These are phyloP conservation scores for Fusarium algeriense DNA, from an alignment of 2,329 filamentous ascomycete genomes.

Conservation along the genomic window DNA sequence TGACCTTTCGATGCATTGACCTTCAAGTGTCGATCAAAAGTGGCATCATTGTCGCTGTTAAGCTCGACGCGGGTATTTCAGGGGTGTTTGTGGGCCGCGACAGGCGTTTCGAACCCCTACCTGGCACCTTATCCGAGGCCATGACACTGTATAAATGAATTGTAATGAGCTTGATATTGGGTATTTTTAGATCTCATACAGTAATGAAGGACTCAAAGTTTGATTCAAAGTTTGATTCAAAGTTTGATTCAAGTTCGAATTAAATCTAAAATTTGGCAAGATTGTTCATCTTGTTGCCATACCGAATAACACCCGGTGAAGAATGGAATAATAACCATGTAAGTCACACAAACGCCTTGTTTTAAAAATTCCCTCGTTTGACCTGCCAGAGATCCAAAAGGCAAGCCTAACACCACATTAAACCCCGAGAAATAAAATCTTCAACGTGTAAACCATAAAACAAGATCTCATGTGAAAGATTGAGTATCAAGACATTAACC, in stretches of 20 bases:
- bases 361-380: slow-evolving; percentile 6
- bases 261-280: slow-evolving; percentile 20
- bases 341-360: slow-evolving; percentile 29
- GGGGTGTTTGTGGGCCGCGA: slow-evolving; percentile 32
- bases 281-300: slow-evolving; percentile 19
- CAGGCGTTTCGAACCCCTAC: slow-evolving; percentile 30
- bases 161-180: slow-evolving; percentile 14
- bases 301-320: slow-evolving; percentile 10
- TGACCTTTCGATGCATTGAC: neutral
- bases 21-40: slow-evolving; percentile 18
- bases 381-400: slow-evolving; percentile 20
- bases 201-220: neutral
- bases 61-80: slow-evolving; percentile 22
- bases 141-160: neutral
- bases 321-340: slow-evolving; percentile 24
- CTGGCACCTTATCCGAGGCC: neutral
- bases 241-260: slow-evolving; percentile 3
- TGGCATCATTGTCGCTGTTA: slow-evolving; percentile 6
- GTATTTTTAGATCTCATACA: slow-evolving; percentile 6
- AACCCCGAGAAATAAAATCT: slow-evolving; percentile 4
- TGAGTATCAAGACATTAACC: slow-evolving; percentile 45
- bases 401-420: slow-evolving; percentile 29
- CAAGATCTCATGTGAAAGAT: slow-evolving; percentile 6
- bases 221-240: neutral
- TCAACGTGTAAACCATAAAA: slow-evolving; percentile 11